phyloP scores from a whole-genome alignment of 192 early-diverging fungal genomes.

The Pilobolus umbonatus region DNA sequence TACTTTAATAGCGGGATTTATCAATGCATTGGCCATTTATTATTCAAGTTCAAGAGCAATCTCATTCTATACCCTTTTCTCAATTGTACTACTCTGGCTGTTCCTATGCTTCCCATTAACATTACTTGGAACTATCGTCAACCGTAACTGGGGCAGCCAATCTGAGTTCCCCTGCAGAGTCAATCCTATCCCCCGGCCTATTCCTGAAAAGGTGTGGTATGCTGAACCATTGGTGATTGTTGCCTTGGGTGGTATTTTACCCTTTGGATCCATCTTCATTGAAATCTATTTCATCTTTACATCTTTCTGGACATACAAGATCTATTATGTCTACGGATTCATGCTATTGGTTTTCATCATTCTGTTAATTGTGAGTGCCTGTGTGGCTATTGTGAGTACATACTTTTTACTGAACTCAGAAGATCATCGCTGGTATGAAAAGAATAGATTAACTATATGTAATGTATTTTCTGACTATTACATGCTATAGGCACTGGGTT shows the following conservation, averaged over 20 bases:
- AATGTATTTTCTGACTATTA: not conserved
- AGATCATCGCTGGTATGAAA: constrained; percentile 65
- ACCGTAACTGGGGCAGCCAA: constrained; percentile 54
- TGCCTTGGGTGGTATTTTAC: constrained; percentile 60
- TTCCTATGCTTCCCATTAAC: constrained; percentile 68
- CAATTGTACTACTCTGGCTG: constrained; percentile 64
- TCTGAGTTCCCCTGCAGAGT: constrained; percentile 72
- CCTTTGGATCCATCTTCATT: constrained; percentile 78
- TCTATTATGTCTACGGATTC: constrained; percentile 81
- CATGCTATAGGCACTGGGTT: constrained; percentile 60
- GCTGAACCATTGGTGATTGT: constrained; percentile 56
- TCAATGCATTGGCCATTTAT: constrained; percentile 71
- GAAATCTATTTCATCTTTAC: constrained; percentile 84
- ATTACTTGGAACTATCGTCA: constrained; percentile 65
- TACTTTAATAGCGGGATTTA: constrained; percentile 42
- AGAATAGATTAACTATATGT: not conserved
- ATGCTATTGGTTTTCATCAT: constrained; percentile 69
- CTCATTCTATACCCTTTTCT: constrained; percentile 68
- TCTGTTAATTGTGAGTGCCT: constrained; percentile 64
- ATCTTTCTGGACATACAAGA: constrained; percentile 71
- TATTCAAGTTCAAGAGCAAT: constrained; percentile 74
- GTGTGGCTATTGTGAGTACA: constrained; percentile 66
- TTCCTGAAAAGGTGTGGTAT: constrained; percentile 74
- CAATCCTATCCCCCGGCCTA: constrained; percentile 73
- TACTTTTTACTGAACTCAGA: constrained; percentile 77